Evolutionary conservation across 352 stramenopile genomes (phyloP), one percentile per base, ranked within the genome.

Genomic region (Globisporangium recalcitrans): DNA sequence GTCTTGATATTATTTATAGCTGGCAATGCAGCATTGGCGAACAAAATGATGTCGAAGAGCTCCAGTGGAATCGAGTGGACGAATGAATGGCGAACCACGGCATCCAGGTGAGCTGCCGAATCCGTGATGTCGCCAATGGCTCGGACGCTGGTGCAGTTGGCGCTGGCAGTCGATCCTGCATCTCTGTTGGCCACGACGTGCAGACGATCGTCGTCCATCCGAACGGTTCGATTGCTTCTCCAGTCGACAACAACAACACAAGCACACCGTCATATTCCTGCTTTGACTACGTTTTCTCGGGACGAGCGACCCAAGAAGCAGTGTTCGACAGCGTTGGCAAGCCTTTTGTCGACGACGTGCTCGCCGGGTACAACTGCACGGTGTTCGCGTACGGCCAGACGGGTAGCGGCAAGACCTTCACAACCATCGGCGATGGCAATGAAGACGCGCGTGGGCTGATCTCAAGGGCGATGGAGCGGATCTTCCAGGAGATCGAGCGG

Each of bases 321-420:
- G 42, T 90, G 6, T 92, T 85, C 40, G 62, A 74, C 13, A 38
- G 60, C 29, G 54, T 92, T 27, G 80, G 77, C 11, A 48, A 16
- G 21, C 77, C 82, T 7, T 80, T 85, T 36, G 70, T 90, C 13
- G 58, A 62, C 9, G 78, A 89, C 13, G 24, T 90, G 27, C 58
- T 92, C 11, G 42, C 48, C 29, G 82, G 82, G 10, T 90, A 85
- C 68, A 83, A 92, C 58, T 90, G 78, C 58, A 88, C 82, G 6
- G 71, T 92, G 46, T 74, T 92, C 40, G 79, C 77, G 29, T 90
- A 92, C 54, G 80, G 82, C 0, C 82, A 88, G 57, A 92, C 80
- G 0, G 74, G 77, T 24, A 90, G 77, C 60, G 82, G 82, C 47
- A 92, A 92, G 58, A 90, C 82, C 21, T 72, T 77, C 65, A 86